These are phyloP conservation scores for Aspergillus saccharolyticus DNA, from an alignment of 495 filamentous ascomycete species.

Conservation along the genomic window DNA sequence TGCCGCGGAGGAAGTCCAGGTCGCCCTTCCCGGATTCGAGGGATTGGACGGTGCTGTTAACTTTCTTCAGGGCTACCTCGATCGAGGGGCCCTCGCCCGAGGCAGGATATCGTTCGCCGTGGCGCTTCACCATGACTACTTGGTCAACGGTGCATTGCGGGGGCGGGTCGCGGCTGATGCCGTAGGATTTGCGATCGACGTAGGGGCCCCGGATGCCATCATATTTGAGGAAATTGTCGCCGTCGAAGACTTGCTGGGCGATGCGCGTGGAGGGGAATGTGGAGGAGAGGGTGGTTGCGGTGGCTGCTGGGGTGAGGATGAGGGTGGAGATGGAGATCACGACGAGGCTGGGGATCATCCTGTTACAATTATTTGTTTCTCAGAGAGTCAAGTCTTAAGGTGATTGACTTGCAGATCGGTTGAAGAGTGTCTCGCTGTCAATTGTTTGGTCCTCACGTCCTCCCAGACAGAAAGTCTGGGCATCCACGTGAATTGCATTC, in stretches of 20 bases:
- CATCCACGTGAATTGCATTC: not conserved
- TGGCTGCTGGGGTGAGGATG: not conserved
- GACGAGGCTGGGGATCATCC: not conserved
- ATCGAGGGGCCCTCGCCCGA: slow-evolving; percentile 8
- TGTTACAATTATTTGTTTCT: too few relatives aligned
- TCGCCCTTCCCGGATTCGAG: slow-evolving; percentile 28
- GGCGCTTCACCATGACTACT: slow-evolving; percentile 34
- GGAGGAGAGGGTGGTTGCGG: not conserved
- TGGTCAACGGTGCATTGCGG: slow-evolving; percentile 22
- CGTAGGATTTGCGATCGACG: slow-evolving; percentile 16
- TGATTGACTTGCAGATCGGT: not conserved
- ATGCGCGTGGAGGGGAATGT: slow-evolving; percentile 7
- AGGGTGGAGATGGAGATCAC: not conserved
- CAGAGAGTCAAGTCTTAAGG: too few relatives aligned
- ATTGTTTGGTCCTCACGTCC: not conserved
- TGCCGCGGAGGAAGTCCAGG: slow-evolving; percentile 38
- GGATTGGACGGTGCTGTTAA: slow-evolving; percentile 7
- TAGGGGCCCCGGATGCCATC: slow-evolving; percentile 18
- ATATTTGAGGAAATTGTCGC: slow-evolving; percentile 18
- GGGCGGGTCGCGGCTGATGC: slow-evolving; percentile 22
- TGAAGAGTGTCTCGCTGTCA: not conserved
- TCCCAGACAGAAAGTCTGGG: not conserved
- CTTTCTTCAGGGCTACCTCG: slow-evolving; percentile 16
- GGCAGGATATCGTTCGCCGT: slow-evolving; percentile 50
- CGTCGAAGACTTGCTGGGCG: slow-evolving; percentile 16